Base-by-base conservation (phyloP, 2,329 filamentous ascomycete species). In the Emergomyces orientalis region DNA sequence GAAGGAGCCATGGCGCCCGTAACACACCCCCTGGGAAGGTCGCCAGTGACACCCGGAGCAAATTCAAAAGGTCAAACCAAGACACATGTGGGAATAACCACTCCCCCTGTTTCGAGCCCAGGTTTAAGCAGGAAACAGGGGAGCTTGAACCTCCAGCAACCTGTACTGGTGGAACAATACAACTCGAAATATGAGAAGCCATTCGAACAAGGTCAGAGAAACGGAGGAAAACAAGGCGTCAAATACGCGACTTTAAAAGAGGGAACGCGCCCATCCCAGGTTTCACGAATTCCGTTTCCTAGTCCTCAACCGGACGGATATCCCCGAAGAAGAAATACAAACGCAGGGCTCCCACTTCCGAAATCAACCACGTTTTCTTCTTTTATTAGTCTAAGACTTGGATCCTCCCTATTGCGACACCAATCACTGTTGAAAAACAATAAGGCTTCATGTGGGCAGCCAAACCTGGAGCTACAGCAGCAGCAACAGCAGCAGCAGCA, bases 341-440 rank as follows among this genome's bases (percentile, higher is more conserved):
- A 32, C 27, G 41, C 17, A 47, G 39, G 25, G 22, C 13, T 34
- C 13, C 7, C 27, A 27, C 27, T 59, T 30, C 57, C 41, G 19
- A 59, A 59, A 27, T 59, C 57, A 32, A 45, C 57, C 57, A 59
- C 57, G 41, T 59, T 59, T 22, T 47, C 41, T 32, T 59, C 57
- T 17, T 47, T 59, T 14, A 59, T 19, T 47, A 47, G 25, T 47
- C n/a, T 34, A 32, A 47, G 25, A 2, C 57, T 47, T 27, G 57
- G 57, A 47, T 32, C 25, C 25, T 47, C 57, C 49, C 9, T 59
- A 47, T 41, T 8, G 2, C 57, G 41, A 27, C 43, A 41, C 57
- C 57, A 59, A 59, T 59, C 57, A 34, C 57, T 6, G 27, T 47
- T 27, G 3, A 59, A 34, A 45, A 47, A n/a, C 9, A 59, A 27